phyloP scores from a whole-genome alignment of 2,329 filamentous ascomycete species.

The Ophiostoma sp. region DNA sequence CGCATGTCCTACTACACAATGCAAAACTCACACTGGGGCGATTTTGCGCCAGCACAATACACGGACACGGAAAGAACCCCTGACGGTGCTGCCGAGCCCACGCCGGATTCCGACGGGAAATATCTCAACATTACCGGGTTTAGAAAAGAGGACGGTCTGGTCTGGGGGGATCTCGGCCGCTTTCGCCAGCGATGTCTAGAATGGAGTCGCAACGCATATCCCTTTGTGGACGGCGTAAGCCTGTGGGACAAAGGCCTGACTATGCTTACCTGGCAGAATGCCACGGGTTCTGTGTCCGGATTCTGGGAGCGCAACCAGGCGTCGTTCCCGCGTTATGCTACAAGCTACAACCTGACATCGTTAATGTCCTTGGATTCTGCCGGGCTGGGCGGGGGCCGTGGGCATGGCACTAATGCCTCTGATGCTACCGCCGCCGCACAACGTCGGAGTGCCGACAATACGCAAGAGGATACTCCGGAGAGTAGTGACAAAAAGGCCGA shows the following conservation, averaged over 20 bases:
- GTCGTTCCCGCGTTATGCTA: conserved; percentile 42
- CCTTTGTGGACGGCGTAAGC: conserved; percentile 23
- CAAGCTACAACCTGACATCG: conserved; percentile 57
- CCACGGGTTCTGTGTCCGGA: conserved; percentile 71
- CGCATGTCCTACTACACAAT: conserved; percentile 48
- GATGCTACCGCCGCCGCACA: background rate
- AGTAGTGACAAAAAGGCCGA: background rate
- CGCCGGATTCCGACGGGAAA: conserved; percentile 27
- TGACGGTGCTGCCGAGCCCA: conserved; percentile 27
- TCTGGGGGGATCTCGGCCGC: conserved; percentile 65
- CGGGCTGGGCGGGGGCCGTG: background rate
- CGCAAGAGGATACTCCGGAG: background rate
- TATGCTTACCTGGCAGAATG: conserved; percentile 64
- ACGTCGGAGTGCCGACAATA: background rate
- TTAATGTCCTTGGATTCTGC: conserved; percentile 36
- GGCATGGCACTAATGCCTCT: background rate
- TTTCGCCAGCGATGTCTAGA: conserved; percentile 62
- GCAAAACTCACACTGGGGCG: conserved; percentile 54
- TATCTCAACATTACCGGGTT: conserved; percentile 74
- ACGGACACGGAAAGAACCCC: conserved; percentile 16
- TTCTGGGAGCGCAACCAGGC: conserved; percentile 61
- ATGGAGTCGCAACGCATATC: conserved; percentile 51
- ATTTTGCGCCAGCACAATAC: conserved; percentile 45
- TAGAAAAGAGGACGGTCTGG: conserved; percentile 65
- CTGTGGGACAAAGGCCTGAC: conserved; percentile 32